Evolutionary conservation across 208 protist genomes (phyloP).

Genomic region (Naegleria lovaniensis): DNA sequence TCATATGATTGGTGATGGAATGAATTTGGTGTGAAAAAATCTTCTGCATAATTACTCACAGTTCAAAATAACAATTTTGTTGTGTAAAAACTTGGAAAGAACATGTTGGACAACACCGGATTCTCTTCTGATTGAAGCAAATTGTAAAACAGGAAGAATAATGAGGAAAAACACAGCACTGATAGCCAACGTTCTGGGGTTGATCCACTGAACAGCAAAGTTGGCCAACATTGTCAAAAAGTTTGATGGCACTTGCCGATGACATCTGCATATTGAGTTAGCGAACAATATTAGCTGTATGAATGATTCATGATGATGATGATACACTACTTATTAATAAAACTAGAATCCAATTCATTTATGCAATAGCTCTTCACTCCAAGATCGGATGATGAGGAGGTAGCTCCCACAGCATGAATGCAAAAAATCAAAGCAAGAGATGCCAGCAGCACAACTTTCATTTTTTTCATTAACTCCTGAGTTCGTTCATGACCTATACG

Average conservation of each 20-base stretch:
- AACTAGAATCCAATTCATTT: conserved; percentile 2
- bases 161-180: not conserved
- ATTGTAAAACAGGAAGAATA: not conserved
- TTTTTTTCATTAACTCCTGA: too few species aligned
- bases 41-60: not conserved
- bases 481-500: too few species aligned
- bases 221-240: not conserved
- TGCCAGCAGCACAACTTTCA: too few species aligned
- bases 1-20: not conserved
- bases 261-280: not conserved
- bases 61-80: conserved; percentile 7
- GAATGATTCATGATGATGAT: not conserved
- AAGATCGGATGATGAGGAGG: not conserved
- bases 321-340: not conserved
- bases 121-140: not conserved
- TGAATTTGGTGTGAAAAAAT: not conserved
- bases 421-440: not conserved
- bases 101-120: not conserved
- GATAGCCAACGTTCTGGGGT: not conserved
- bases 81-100: not conserved
- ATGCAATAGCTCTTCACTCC: conserved; percentile 14
- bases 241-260: not conserved
- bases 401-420: not conserved
- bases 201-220: not conserved
- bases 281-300: not conserved